A percentile compares a stretch with the other conserved stretches of the same genome.
phyloP scores from a whole-genome alignment of 345 rosid species.

The Capsella bursapastoris region DNA sequence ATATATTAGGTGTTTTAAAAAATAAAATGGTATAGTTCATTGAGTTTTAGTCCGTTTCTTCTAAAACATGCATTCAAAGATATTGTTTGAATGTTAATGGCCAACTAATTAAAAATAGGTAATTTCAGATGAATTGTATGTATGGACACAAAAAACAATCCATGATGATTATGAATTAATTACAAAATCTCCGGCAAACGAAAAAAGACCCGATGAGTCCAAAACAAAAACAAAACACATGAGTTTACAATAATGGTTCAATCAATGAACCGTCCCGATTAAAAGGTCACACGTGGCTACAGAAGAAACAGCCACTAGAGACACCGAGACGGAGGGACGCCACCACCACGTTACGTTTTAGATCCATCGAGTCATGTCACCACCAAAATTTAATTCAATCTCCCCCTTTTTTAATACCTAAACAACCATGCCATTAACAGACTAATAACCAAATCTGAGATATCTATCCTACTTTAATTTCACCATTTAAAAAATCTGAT shows the following conservation, averaged over 20 bases:
- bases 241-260: constrained; percentile 7
- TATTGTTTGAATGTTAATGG: background rate
- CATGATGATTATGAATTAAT: background rate
- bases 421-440: constrained; percentile 25
- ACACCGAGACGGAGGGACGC: constrained; percentile 29
- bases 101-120: background rate
- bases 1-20: no score
- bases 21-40: no score
- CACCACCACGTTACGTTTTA: constrained; percentile 26
- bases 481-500: no score
- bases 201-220: background rate
- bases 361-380: constrained; percentile 27
- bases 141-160: background rate
- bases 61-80: no score
- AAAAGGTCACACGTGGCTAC: constrained; percentile 36
- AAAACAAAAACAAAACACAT: constrained; percentile 24
- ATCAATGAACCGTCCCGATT: constrained; percentile 11
- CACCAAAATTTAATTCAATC: background rate
- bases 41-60: no score
- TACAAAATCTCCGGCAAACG: background rate
- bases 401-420: background rate
- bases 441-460: constrained; percentile 18
- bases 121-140: background rate
- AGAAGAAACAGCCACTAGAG: constrained; percentile 9
- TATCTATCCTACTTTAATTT: no score